Conservation (phyloP, 306 rosid species). For the Rosa chinensis region DNA sequence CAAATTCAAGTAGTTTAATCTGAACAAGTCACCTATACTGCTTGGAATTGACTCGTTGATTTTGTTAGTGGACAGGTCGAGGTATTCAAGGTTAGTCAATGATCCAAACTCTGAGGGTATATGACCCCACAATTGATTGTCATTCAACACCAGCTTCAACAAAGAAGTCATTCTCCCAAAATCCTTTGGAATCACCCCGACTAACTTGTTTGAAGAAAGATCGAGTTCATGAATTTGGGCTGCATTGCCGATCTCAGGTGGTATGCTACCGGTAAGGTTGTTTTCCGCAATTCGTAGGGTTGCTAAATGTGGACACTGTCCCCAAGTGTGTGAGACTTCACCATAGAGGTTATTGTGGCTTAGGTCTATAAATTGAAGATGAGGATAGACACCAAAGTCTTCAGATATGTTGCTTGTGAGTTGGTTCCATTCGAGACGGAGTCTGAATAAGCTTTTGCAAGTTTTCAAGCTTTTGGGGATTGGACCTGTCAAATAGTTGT, state of each 20-base stretch:
- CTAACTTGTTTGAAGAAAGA: neutral
- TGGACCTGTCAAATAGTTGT: too few species aligned
- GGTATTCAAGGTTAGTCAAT: neutral
- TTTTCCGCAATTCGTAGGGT: constrained; percentile 15
- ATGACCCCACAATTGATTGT: constrained; percentile 6
- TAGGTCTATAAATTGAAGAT: too few species aligned
- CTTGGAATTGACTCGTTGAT: neutral
- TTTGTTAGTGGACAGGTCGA: constrained; percentile 17
- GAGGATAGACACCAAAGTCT: too few species aligned
- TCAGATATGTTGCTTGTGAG: too few species aligned
- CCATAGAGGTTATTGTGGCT: too few species aligned
- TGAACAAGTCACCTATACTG: neutral
- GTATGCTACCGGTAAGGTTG: neutral
- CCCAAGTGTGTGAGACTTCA: too few species aligned
- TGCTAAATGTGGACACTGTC: too few species aligned
- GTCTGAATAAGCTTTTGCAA: too few species aligned
- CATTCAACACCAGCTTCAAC: constrained; percentile 1
- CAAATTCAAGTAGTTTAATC: neutral
- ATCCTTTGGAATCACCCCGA: constrained; percentile 11
- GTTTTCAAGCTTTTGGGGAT: too few species aligned
- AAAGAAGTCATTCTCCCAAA: constrained; percentile 11
- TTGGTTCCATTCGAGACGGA: too few species aligned
- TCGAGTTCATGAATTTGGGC: neutral
- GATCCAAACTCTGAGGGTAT: constrained; percentile 23
- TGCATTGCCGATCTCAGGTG: neutral